Evolutionary conservation across 2,329 filamentous ascomycete genomes (phyloP).

Genomic region (Clathrospora elynae): DNA sequence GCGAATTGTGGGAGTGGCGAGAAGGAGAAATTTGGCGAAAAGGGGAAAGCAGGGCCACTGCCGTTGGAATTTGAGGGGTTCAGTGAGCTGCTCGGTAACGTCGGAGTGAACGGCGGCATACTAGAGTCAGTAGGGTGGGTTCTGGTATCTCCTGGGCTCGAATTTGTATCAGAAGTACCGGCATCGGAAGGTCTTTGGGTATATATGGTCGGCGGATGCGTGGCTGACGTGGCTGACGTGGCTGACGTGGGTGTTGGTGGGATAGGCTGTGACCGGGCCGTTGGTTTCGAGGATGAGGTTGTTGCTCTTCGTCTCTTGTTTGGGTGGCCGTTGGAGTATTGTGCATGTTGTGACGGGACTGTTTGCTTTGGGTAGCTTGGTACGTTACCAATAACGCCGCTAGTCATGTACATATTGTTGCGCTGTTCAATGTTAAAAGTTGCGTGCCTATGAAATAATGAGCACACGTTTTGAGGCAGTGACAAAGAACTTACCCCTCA

Average conservation of each 20-base stretch:
- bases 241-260: conserved; percentile 41
- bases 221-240: conserved; percentile 40
- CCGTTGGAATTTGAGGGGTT: conserved; percentile 25
- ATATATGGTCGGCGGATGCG: conserved; percentile 27
- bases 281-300: conserved; percentile 31
- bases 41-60: conserved; percentile 39
- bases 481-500: conserved; percentile 54
- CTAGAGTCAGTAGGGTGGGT: conserved; percentile 28
- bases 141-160: conserved; percentile 30
- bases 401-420: conserved; percentile 46
- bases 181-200: conserved; percentile 30
- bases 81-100: conserved; percentile 25
- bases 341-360: conserved; percentile 28
- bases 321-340: conserved; percentile 39
- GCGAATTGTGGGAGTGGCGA: conserved; percentile 43
- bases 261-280: conserved; percentile 25
- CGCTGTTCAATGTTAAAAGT: conserved; percentile 47
- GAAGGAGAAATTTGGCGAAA: conserved; percentile 51
- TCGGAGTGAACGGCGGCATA: conserved; percentile 37
- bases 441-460: conserved; percentile 31
- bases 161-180: conserved; percentile 29
- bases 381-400: conserved; percentile 32
- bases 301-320: conserved; percentile 46
- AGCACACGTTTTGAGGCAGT: conserved; percentile 9
- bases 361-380: conserved; percentile 36